A percentile compares a stretch with the other conserved stretches of the same genome.
Conservation (phyloP, 2,329 filamentous ascomycete genomes). For the Mycocentrospora acerina region DNA sequence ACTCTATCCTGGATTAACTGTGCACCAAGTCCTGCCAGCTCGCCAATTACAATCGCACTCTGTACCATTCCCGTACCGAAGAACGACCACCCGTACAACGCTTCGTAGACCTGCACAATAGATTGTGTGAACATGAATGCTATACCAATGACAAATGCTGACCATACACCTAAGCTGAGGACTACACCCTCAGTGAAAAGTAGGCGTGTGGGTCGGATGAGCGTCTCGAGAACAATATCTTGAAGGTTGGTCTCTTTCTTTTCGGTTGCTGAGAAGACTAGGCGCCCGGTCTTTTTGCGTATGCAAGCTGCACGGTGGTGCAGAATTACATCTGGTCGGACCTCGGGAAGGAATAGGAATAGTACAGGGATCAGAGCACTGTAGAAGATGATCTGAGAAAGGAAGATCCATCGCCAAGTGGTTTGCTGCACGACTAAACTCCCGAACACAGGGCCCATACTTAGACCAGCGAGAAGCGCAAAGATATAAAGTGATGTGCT, state of each 20-base stretch:
- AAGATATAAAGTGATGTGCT: conserved; percentile 49
- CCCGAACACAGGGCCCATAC: conserved; percentile 49
- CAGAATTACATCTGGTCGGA: conserved; percentile 52
- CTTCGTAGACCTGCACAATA: conserved; percentile 46
- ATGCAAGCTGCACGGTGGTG: conserved; percentile 37
- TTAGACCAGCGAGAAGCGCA: conserved; percentile 47
- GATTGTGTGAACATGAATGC: conserved; percentile 55
- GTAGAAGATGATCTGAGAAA: conserved; percentile 50
- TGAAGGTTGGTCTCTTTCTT: conserved; percentile 31
- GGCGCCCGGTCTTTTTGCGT: conserved; percentile 26
- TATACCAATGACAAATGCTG: conserved; percentile 49
- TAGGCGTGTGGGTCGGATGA: conserved; percentile 43
- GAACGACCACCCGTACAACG: conserved; percentile 44
- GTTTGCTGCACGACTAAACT: conserved; percentile 41
- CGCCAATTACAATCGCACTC: conserved; percentile 49
- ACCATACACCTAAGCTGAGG: conserved; percentile 52
- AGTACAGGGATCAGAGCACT: conserved; percentile 46
- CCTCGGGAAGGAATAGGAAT: conserved; percentile 48
- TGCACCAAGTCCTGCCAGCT: conserved; percentile 44
- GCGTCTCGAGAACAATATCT: conserved; percentile 39
- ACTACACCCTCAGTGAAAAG: conserved; percentile 54
- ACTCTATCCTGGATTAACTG: conserved; percentile 41
- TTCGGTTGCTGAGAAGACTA: conserved; percentile 39
- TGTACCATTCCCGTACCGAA: conserved; percentile 50
- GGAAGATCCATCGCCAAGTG: conserved; percentile 50